Evolutionary conservation across 2,329 filamentous ascomycete genomes (phyloP).

Genomic region (Xylariaceae sp.): DNA sequence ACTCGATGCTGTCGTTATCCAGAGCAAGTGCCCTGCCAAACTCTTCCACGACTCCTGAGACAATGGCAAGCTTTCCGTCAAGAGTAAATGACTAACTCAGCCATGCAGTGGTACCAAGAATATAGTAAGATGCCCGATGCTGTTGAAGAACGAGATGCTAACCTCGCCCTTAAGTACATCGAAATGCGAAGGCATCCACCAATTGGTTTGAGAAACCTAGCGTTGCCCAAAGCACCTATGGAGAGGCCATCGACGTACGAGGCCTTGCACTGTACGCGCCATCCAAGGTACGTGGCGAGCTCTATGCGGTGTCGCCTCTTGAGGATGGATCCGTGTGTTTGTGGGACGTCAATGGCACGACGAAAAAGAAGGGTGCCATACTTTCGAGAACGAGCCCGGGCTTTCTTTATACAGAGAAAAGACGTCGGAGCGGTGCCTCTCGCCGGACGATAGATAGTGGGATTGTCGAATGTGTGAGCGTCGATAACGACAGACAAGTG

Average conservation of each 20-base stretch:
- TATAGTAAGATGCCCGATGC: slow-evolving; percentile 46
- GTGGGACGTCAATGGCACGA: slow-evolving; percentile 70
- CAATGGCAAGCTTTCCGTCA: too few relatives aligned
- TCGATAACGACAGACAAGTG: slow-evolving; percentile 64
- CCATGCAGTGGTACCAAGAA: slow-evolving; percentile 76
- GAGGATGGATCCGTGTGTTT: slow-evolving; percentile 86
- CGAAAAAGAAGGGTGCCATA: slow-evolving; percentile 57
- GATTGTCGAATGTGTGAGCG: slow-evolving; percentile 78
- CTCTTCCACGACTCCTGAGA: too few relatives aligned
- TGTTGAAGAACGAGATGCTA: too few relatives aligned
- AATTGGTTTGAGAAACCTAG: slow-evolving; percentile 72
- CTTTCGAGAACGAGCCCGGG: slow-evolving; percentile 64
- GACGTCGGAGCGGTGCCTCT: slow-evolving; percentile 37
- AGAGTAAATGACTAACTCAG: too few relatives aligned
- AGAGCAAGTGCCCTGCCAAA: too few relatives aligned
- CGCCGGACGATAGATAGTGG: slow-evolving; percentile 46
- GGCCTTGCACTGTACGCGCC: slow-evolving; percentile 68
- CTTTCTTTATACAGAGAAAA: slow-evolving; percentile 52
- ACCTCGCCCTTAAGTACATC: slow-evolving; percentile 50
- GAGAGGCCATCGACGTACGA: slow-evolving; percentile 61
- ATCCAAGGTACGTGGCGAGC: slow-evolving; percentile 47
- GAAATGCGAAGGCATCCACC: slow-evolving; percentile 69
- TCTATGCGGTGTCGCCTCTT: slow-evolving; percentile 69
- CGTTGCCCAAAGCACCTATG: slow-evolving; percentile 39
- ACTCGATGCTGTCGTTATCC: too few relatives aligned